Base-by-base conservation (phyloP, 768 basidiomycete species). In the Leccinum rimulosum region DNA sequence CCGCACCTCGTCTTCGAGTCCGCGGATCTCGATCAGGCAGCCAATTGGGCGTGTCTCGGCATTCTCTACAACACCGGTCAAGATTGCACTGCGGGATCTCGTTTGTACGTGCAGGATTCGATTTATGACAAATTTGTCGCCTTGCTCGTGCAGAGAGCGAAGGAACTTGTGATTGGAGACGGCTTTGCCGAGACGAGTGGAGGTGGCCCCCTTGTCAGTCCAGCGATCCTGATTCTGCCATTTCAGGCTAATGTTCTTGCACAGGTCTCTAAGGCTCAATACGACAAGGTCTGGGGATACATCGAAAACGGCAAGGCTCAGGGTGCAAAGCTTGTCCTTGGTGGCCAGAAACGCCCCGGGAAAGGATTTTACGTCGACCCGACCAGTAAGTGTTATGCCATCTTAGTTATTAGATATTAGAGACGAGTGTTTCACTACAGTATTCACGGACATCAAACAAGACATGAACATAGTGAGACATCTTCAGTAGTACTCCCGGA, bases 361-460 rank as follows among this genome's bases (percentile, higher is more conserved):
- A 90, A 91, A 69, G 96, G 96, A 7, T 98, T 80, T 74, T 98
- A 82, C 72, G 85, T 97, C 47, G 87, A 95, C 69, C 93, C 96
- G 31, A 97, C 95, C 0, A 86, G 91, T 92, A 65, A 72, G 89
- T 68, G 27, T 52, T 61, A 47, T 47, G 66, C 50, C 50, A 33
- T 12, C 40, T 45, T 58, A 40, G 36, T 52, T 63, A 4, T 57
- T 49, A 15, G 47, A 53, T 40, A 48, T 50, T 50, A 45, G 35
- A 53, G 33, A 55, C 57, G 45, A 55, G 60, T 48, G 55, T 48
- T 61, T 33, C 53, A 19, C 51, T 36, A 30, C 56, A 92, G 92
- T 98, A 69, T 91, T 98, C 72, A 84, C 87, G 33, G 85, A 94
- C 64, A 84, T 94, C 65, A 84, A 73, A 49, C 78, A 84, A 33